These are phyloP conservation scores for Suhomyces prunicola DNA, from an alignment of 805 yeast species.

Conservation along the genomic window DNA sequence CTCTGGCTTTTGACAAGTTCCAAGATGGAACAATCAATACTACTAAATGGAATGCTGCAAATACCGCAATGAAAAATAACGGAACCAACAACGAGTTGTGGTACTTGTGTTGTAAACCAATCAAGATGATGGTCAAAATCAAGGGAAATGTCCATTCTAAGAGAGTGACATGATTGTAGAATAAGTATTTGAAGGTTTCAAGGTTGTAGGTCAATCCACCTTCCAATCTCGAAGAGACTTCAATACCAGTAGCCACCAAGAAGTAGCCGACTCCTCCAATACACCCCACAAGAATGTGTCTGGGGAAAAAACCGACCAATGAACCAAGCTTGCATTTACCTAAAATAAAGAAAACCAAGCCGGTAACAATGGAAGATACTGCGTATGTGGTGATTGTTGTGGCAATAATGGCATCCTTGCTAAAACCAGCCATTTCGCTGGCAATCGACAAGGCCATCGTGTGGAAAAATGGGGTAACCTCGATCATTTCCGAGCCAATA, in stretches of 20 bases:
- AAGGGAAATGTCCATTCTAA: slow-evolving; percentile 68
- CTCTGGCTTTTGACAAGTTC: slow-evolving; percentile 59
- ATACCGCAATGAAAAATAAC: slow-evolving; percentile 68
- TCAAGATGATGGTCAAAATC: slow-evolving; percentile 54
- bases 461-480: slow-evolving; percentile 97
- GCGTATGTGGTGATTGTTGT: slow-evolving; percentile 89
- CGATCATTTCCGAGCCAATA: slow-evolving; percentile 98
- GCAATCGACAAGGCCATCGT: slow-evolving; percentile 82
- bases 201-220: slow-evolving; percentile 66
- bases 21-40: slow-evolving; percentile 65
- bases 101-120: slow-evolving; percentile 53
- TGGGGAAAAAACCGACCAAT: slow-evolving; percentile 90
- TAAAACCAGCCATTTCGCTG: slow-evolving; percentile 48
- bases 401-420: slow-evolving; percentile 57
- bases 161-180: slow-evolving; percentile 36
- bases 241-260: slow-evolving; percentile 83
- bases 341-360: slow-evolving; percentile 68
- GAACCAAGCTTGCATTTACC: slow-evolving; percentile 83
- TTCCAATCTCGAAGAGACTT: slow-evolving; percentile 80
- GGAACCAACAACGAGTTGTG: slow-evolving; percentile 77
- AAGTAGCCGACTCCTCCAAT: slow-evolving; percentile 98
- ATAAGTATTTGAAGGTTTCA: slow-evolving; percentile 50
- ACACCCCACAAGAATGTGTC: slow-evolving; percentile 94
- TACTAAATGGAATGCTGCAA: slow-evolving; percentile 64
- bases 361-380: slow-evolving; percentile 80